Conservation (phyloP, 768 basidiomycete species). For the Pholiota molesta region DNA sequence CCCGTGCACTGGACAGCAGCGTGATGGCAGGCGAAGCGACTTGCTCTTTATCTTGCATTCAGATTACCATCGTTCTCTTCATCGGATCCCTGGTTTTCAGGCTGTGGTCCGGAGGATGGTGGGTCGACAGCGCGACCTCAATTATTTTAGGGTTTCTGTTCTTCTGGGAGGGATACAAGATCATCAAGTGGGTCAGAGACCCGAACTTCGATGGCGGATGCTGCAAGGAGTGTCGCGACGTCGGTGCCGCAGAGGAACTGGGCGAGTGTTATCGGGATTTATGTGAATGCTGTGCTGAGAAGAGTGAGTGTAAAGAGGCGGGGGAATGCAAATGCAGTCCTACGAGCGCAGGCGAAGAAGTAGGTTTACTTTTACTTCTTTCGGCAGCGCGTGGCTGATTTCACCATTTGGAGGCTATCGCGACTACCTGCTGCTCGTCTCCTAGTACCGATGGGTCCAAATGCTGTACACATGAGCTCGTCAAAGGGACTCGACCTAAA, state of each 20-base stretch:
- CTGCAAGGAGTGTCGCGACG: background rate
- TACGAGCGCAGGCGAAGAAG: background rate
- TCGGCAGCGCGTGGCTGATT: background rate
- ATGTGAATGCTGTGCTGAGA: background rate
- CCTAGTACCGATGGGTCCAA: background rate
- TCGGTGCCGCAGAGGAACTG: background rate
- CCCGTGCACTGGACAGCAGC: constrained; percentile 45
- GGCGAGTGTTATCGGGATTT: background rate
- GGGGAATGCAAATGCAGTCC: background rate
- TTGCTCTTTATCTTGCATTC: constrained; percentile 45
- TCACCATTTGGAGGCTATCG: background rate
- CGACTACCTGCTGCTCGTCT: background rate
- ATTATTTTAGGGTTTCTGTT: constrained; percentile 43
- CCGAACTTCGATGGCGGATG: background rate
- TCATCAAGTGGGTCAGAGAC: background rate
- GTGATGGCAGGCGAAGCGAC: constrained; percentile 46
- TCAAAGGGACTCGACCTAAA: background rate
- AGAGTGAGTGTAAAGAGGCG: background rate
- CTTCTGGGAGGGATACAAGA: constrained; percentile 42
- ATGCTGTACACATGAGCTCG: background rate
- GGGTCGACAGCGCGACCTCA: constrained; percentile 48
- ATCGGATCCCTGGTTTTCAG: constrained; percentile 41
- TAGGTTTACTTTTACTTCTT: background rate
- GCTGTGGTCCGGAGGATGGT: constrained; percentile 49
- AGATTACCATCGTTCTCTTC: constrained; percentile 46